Percentiles rank a stretch among this genome's conserved stretches.
Evolutionary conservation across 305 asterid species (phyloP).

Genomic region (Ilex paraguariensis): DNA sequence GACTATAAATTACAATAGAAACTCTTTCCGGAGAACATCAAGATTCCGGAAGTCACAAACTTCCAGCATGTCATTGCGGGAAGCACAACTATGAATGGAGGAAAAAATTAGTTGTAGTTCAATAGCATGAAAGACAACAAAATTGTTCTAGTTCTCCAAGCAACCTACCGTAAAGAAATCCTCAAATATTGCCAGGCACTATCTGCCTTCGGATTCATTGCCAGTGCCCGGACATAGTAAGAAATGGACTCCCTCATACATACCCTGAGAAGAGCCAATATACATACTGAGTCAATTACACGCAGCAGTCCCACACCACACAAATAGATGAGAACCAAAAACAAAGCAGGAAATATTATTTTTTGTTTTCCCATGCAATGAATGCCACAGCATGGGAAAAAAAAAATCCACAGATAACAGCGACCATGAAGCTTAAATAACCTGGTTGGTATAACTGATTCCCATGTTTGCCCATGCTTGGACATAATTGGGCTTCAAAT

Average conservation of each 20-base stretch:
- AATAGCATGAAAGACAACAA: slow-evolving; percentile 4
- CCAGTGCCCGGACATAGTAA: slow-evolving; percentile 90
- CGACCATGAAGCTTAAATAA: slow-evolving; percentile 10
- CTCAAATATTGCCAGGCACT: slow-evolving; percentile 97
- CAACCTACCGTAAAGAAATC: slow-evolving; percentile 77
- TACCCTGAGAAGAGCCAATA: slow-evolving; percentile 35
- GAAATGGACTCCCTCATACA: slow-evolving; percentile 98
- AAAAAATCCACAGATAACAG: too few species aligned
- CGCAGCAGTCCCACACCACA: neutral
- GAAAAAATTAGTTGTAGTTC: slow-evolving; percentile 7
- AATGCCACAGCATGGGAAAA: too few species aligned
- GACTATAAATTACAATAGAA: slow-evolving; percentile 26
- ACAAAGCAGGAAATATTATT: too few species aligned
- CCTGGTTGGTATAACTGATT: slow-evolving; percentile 99
- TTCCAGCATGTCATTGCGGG: slow-evolving; percentile 84
- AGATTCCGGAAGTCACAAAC: slow-evolving; percentile 86
- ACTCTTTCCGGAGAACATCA: slow-evolving; percentile 41
- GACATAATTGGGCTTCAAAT: slow-evolving; percentile 94
- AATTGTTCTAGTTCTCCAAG: neutral
- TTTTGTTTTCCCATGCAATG: too few species aligned
- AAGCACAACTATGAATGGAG: slow-evolving; percentile 58
- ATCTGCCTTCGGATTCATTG: slow-evolving; percentile 86
- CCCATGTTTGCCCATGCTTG: slow-evolving; percentile 99
- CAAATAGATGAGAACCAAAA: too few species aligned
- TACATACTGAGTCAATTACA: slow-evolving; percentile 6